These are phyloP conservation scores for Phoma sp. DNA, from an alignment of 2,329 filamentous ascomycete species.

Conservation along the genomic window DNA sequence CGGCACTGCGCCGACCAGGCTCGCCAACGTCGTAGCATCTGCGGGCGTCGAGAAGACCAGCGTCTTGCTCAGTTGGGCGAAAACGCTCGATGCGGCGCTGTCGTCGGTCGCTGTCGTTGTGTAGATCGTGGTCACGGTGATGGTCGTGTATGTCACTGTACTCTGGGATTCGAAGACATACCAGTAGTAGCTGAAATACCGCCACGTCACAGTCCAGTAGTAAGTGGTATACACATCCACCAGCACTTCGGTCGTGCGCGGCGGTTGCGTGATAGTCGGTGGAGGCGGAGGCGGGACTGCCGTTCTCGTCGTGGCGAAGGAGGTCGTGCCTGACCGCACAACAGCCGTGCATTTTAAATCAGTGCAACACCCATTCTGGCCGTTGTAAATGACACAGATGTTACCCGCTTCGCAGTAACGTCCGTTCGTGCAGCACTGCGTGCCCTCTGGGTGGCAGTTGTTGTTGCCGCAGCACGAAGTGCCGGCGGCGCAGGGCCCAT, in stretches of 20 bases:
- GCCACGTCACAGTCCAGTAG: conserved; percentile 28
- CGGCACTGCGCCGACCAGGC: conserved; percentile 1
- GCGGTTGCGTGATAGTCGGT: conserved; percentile 16
- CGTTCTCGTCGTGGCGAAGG: conserved; percentile 10
- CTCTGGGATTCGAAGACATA: conserved; percentile 13
- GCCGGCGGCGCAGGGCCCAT: conserved; percentile 15
- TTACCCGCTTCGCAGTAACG: conserved; percentile 26
- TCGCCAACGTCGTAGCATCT: conserved; percentile 15
- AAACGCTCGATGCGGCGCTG: conserved; percentile 11
- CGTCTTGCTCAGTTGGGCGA: conserved; percentile 17
- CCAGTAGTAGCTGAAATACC: conserved; percentile 26
- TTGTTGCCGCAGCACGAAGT: conserved; percentile 18
- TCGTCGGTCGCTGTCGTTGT: conserved; percentile 25
- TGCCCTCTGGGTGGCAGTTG: conserved; percentile 19
- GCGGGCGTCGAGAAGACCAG: conserved; percentile 20
- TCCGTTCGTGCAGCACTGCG: conserved; percentile 18
- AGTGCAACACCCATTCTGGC: conserved; percentile 23
- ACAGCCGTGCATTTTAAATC: conserved; percentile 25
- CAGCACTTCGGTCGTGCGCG: conserved; percentile 6
- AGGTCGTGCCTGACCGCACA: conserved; percentile 19
- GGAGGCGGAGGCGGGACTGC: neutral
- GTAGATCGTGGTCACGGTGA: conserved; percentile 22
- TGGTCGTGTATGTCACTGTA: conserved; percentile 22
- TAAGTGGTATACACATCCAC: conserved; percentile 16
- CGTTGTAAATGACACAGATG: conserved; percentile 19